A percentile compares a stretch with the other conserved stretches of the same genome.
These are phyloP conservation scores for Jackrogersella multiformis DNA, from an alignment of 495 filamentous ascomycete species.

Conservation along the genomic window DNA sequence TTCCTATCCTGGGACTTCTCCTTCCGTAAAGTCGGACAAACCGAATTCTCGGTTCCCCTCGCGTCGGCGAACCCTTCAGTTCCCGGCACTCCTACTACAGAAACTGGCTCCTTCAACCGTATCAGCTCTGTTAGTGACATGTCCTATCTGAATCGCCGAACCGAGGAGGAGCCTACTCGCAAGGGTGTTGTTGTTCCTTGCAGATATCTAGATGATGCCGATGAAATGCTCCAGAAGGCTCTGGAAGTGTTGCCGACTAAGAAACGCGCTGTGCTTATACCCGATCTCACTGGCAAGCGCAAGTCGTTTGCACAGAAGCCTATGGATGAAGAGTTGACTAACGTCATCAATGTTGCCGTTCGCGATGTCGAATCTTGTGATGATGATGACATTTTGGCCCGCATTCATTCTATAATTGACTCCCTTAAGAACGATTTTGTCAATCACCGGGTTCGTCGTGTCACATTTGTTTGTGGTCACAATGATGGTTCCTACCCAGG, in stretches of 20 bases:
- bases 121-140: constrained; percentile 96
- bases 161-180: constrained; percentile 77
- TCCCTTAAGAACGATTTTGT: constrained; percentile 85
- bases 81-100: constrained; percentile 81
- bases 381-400: constrained; percentile 79
- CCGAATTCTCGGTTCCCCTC: constrained; percentile 83
- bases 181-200: constrained; percentile 96
- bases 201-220: constrained; percentile 90
- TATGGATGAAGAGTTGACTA: constrained; percentile 79
- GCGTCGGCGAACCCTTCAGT: constrained; percentile 81
- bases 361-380: constrained; percentile 88
- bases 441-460: constrained; percentile 79
- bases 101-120: constrained; percentile 72
- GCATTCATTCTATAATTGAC: constrained; percentile 78
- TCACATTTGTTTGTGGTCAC: constrained; percentile 96
- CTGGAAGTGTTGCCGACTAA: constrained; percentile 79
- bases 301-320: constrained; percentile 62
- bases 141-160: constrained; percentile 78
- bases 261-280: constrained; percentile 61
- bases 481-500: constrained; percentile 94
- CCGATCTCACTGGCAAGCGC: constrained; percentile 78
- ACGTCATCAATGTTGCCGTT: constrained; percentile 90
- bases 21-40: constrained; percentile 87
- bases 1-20: constrained; percentile 95
- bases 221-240: constrained; percentile 82